phyloP scores from a whole-genome alignment of 176 grass and related monocot genomes.

The Oryza rufipogon region DNA sequence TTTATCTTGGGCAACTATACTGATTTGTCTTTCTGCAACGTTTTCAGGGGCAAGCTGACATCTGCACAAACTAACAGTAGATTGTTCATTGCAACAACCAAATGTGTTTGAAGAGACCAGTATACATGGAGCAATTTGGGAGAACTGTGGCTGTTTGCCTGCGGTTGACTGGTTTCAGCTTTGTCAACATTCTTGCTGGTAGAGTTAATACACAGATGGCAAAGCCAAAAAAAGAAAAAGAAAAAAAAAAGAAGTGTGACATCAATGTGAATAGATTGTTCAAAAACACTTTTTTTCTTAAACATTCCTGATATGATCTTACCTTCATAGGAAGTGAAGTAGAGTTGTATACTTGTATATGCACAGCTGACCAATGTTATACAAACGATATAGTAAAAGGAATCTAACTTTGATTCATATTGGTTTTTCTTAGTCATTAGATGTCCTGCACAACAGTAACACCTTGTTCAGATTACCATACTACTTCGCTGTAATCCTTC shows the following conservation, averaged over 20 bases:
- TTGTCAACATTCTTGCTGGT: neutral
- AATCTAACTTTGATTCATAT: constrained; percentile 23
- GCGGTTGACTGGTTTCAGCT: neutral
- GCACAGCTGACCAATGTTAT: constrained; percentile 20
- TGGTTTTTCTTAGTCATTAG: neutral
- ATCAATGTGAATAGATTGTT: constrained; percentile 48
- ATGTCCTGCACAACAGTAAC: constrained; percentile 24
- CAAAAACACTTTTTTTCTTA: neutral
- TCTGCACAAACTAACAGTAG: constrained; percentile 25
- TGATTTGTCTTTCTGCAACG: neutral
- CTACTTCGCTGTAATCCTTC: neutral
- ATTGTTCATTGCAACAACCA: constrained; percentile 7
- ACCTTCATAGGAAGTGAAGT: constrained; percentile 36
- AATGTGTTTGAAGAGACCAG: constrained; percentile 26
- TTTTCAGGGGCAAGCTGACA: constrained; percentile 54
- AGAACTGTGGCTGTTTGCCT: neutral
- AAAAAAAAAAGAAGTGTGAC: neutral
- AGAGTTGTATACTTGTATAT: constrained; percentile 36
- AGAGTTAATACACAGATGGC: neutral
- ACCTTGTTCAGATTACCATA: constrained; percentile 2
- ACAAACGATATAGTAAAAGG: constrained; percentile 20
- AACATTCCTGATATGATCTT: constrained; percentile 20
- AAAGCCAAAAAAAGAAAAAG: neutral
- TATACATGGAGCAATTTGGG: constrained; percentile 6
- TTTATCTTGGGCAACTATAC: neutral